Evolutionary conservation across 2,329 filamentous ascomycete genomes (phyloP).

Genomic region (Chrysoporthe deuterocubensis): DNA sequence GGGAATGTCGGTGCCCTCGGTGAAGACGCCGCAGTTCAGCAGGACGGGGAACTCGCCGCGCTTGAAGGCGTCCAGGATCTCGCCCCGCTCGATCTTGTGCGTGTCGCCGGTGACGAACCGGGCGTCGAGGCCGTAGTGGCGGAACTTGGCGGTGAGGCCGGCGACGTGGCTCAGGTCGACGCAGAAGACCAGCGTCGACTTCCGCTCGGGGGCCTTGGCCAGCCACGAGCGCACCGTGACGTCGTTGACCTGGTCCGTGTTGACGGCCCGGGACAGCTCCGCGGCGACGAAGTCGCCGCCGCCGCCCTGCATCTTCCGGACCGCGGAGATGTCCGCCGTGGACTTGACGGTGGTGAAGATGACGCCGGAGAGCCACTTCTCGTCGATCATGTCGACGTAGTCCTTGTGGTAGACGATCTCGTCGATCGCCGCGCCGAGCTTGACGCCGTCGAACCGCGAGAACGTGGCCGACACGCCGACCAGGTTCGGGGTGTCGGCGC

Average conservation of each 20-base stretch:
- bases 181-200: slow-evolving; percentile 92
- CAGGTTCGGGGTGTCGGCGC: slow-evolving; percentile 63
- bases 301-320: slow-evolving; percentile 61
- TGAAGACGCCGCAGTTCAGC: slow-evolving; percentile 94
- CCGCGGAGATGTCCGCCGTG: slow-evolving; percentile 75
- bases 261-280: slow-evolving; percentile 82
- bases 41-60: slow-evolving; percentile 80
- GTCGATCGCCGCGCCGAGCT: slow-evolving; percentile 83
- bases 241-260: slow-evolving; percentile 79
- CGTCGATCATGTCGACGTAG: slow-evolving; percentile 71
- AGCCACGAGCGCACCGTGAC: slow-evolving; percentile 87
- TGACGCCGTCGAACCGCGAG: slow-evolving; percentile 80
- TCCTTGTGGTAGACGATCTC: slow-evolving; percentile 94
- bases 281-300: slow-evolving; percentile 83
- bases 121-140: slow-evolving; percentile 78
- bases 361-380: slow-evolving; percentile 91
- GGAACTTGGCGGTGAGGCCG: slow-evolving; percentile 76
- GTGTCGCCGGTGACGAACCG: slow-evolving; percentile 87
- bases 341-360: slow-evolving; percentile 91
- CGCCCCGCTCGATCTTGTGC: slow-evolving; percentile 66
- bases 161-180: slow-evolving; percentile 85
- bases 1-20: slow-evolving; percentile 96
- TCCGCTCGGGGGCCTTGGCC: slow-evolving; percentile 71
- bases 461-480: slow-evolving; percentile 85
- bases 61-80: slow-evolving; percentile 77